These are phyloP conservation scores for Nemania serpens DNA, from an alignment of 2,329 filamentous ascomycete species.

Conservation along the genomic window DNA sequence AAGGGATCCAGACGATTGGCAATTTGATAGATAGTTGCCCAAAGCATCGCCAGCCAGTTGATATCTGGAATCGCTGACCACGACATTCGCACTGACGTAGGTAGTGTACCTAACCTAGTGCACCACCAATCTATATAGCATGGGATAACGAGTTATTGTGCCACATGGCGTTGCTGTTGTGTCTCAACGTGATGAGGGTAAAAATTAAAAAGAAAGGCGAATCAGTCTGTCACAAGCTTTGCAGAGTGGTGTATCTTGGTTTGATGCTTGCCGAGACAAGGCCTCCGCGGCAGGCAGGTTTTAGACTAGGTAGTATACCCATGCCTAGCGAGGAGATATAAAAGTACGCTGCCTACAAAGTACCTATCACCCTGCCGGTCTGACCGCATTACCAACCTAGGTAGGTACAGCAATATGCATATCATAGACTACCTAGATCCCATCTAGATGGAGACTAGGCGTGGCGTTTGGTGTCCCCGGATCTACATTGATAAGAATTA, in stretches of 20 bases:
- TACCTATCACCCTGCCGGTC: neutral
- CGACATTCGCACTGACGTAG: too few relatives aligned
- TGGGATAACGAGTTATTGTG: neutral
- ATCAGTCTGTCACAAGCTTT: too few relatives aligned
- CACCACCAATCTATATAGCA: neutral
- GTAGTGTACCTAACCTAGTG: too few relatives aligned
- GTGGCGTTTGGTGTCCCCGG: too few relatives aligned
- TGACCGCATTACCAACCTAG: neutral
- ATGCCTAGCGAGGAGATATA: neutral
- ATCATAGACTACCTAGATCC: too few relatives aligned
- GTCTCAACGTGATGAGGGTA: neutral
- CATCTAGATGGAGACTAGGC: too few relatives aligned
- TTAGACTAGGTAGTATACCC: too few relatives aligned
- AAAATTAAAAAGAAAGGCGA: too few relatives aligned
- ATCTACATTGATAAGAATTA: too few relatives aligned
- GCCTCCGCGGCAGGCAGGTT: neutral
- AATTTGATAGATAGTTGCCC: too few relatives aligned
- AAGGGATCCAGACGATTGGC: neutral
- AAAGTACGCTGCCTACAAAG: neutral
- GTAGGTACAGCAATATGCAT: too few relatives aligned
- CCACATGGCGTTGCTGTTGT: neutral
- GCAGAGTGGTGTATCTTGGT: neutral
- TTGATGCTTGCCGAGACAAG: neutral
- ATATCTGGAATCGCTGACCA: neutral
- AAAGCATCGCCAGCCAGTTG: neutral